Base-by-base conservation (phyloP, 108 stramenopile species). In the Skeletonema costatum region DNA sequence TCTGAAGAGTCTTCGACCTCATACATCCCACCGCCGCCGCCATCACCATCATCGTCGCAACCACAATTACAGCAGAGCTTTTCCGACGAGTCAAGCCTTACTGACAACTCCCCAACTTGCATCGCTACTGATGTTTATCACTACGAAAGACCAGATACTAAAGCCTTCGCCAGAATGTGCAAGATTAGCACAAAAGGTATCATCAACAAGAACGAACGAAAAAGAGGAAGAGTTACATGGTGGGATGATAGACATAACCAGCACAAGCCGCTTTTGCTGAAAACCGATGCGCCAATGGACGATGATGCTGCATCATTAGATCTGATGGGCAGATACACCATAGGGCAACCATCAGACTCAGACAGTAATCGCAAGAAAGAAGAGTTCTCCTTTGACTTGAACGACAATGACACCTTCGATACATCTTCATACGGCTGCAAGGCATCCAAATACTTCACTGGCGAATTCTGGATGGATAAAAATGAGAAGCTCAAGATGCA, bases 171-270 rank as follows among this genome's bases (percentile, higher is more conserved):
- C 32, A 66, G 71, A 2, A 53, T 78, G 11, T 65, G 62, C 60
- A 60, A 13, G 13, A 53, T 39, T 10, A 16, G 32, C 32, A 56
- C 33, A 17, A 81, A 75, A 19, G 50, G 80, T 48, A 70, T 42
- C 16, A 73, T 81, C 38, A 35, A 68, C 35, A 60, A 32, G 13
- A 12, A 51, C 51, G 8, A 60, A 31, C 1, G 30, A 13, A 41
- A 56, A 35, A 61, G 66, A 75, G 60, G 65, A 81, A 81, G 17
- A 70, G 46, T 19, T 71, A 81, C 74, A 14, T 81, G 80, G 80
- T 81, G 80, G 80, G 80, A 81, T 66, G 80, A 75, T 64, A 44
- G 61, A 25, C 36, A 9, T 7, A 81, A 81, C 50, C 17, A 4
- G 11, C 56, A 75, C 70, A 81, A 81, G 46, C 64, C 69, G 16